Evolutionary conservation across 129 eudicot genomes (phyloP), one percentile per base, ranked within the genome.

Genomic region (Sambucus nigra): DNA sequence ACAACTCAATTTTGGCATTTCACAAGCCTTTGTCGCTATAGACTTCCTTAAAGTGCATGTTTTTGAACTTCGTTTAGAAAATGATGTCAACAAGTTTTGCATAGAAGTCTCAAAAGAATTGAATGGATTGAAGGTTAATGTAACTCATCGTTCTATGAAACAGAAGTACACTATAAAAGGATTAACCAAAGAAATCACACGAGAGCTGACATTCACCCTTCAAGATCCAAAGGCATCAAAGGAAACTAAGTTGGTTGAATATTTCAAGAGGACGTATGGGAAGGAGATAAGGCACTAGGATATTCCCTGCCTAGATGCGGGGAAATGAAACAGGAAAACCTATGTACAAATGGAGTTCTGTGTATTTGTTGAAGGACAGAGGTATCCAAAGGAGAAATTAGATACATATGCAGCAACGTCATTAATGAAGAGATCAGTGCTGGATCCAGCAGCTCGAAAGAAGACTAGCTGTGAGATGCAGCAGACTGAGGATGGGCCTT

Each of bases 281-380:
- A 68, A 24, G 42, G 70, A 68, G 1, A 76, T 87, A 6, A 5
- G 4, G 61, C 1, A 67, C 29, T 29, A 35, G 19, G 60, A 45
- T 58, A 70, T 87, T 31, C 96, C 96, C 24, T 82, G 88, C 53
- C 73, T 87, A 59, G 67, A 79, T 15, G 47, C 79, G 63, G 93
- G 94, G 18, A 79, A 18, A 21, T 32, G 27, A 13, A 66, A 59
- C 15, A 82, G 53, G 41, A 51, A 50, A 1, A 86, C 78, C 22
- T 51, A 66, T 40, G 80, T 87, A 4, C 94, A 94, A 0, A 32
- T 82, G 65, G 96, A 87, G 35, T 79, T 79, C 5, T 87, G 96
- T 65, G 53, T 64, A n/a, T 57, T 87, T 69, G 80, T 73, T 19
- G 85, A 70, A 45, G 94, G 86, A 19, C 76, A 64, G 72, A 62